These are phyloP conservation scores for Eruca vesicaria DNA, from an alignment of 441 rosid genomes.

Conservation along the genomic window DNA sequence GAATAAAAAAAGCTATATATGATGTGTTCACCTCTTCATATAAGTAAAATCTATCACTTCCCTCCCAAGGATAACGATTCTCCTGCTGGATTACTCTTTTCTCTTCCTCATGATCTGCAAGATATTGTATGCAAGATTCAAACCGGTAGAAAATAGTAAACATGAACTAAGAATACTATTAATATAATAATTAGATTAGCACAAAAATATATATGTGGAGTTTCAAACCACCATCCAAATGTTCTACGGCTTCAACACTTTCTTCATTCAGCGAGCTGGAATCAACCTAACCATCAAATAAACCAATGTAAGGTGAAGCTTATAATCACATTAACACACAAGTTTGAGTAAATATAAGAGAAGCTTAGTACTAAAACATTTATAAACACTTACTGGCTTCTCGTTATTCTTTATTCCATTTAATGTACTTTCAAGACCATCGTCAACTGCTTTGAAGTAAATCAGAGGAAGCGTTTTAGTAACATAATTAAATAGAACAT, in stretches of 20 bases:
- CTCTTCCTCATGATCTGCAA: constrained; percentile 49
- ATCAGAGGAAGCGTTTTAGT: neutral
- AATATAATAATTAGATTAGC: neutral
- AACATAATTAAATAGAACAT: neutral
- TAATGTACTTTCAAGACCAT: constrained; percentile 61
- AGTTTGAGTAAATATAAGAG: neutral
- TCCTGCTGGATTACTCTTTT: neutral
- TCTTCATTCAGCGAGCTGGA: constrained; percentile 50
- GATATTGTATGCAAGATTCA: constrained; percentile 6
- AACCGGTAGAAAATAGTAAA: neutral
- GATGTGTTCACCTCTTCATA: constrained; percentile 60
- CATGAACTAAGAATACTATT: neutral
- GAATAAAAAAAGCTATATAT: neutral
- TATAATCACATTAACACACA: neutral
- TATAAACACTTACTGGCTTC: constrained; percentile 54
- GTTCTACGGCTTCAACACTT: constrained; percentile 46
- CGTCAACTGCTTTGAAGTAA: constrained; percentile 47
- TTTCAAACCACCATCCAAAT: constrained; percentile 46
- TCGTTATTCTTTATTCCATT: constrained; percentile 78
- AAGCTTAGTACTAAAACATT: neutral
- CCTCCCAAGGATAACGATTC: constrained; percentile 68
- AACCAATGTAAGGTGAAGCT: neutral
- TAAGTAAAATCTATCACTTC: constrained; percentile 57
- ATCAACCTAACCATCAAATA: constrained; percentile 45
- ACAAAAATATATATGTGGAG: neutral